Conservation (phyloP, 495 filamentous ascomycete species). For the Schizothecium vesticola region DNA sequence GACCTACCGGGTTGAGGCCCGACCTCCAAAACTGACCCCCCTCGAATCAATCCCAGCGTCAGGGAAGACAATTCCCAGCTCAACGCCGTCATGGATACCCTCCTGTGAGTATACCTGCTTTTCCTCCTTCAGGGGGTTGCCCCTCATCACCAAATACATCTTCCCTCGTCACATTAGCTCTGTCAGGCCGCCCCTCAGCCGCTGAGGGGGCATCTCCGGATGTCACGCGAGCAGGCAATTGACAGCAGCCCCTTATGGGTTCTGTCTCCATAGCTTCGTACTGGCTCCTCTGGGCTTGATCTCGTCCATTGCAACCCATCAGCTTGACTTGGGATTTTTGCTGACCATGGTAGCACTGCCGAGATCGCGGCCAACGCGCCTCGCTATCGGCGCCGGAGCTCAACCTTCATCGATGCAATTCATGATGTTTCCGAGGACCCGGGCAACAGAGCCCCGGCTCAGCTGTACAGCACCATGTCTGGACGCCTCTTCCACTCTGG, state of each 20-base stretch:
- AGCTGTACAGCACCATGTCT: conserved; percentile 96
- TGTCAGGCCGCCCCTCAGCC: not conserved
- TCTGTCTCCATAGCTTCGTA: not conserved
- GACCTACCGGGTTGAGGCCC: not conserved
- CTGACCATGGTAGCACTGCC: conserved; percentile 56
- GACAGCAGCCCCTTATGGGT: not conserved
- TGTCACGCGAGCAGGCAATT: not conserved
- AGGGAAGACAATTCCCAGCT: not conserved
- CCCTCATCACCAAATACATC: not conserved
- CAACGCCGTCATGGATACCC: conserved; percentile 61
- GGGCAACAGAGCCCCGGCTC: conserved; percentile 79
- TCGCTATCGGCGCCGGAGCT: conserved; percentile 77
- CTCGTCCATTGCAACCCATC: not conserved
- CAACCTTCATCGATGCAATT: conserved; percentile 94
- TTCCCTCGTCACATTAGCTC: not conserved
- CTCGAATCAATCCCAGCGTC: not conserved
- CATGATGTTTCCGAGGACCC: conserved; percentile 84
- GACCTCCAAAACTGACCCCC: not conserved
- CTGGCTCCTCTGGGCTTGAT: not conserved
- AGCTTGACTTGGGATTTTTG: not conserved
- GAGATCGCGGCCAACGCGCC: conserved; percentile 84
- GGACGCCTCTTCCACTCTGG: conserved; percentile 96
- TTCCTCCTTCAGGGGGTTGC: not conserved
- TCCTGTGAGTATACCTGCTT: conserved; percentile 57
- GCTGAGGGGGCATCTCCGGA: not conserved